Base-by-base conservation (phyloP, 352 stramenopile species). In the Peronosclerospora sorghi region DNA sequence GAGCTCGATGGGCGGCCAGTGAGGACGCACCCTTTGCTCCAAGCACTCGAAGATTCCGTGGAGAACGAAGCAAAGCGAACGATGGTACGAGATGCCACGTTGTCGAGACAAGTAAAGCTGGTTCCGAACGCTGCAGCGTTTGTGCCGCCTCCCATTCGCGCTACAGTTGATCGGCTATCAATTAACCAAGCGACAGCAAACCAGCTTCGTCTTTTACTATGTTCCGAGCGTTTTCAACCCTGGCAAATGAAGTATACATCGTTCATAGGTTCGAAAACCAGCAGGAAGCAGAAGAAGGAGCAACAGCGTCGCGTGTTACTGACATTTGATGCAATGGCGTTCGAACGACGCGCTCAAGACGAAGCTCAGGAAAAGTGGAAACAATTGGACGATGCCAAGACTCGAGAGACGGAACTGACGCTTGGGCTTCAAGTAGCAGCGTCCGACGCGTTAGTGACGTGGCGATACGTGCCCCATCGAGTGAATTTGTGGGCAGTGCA, bases 11-110 rank as follows among this genome's bases (percentile, higher is more conserved):
- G 47, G 2, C 66, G 71, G n/a, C 72, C 72, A 0, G 45, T 82
- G 4, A 85, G 83, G 56, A 71, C 46, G 1, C 75, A 87, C 34
- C 72, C 75, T 13, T 37, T 85, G 18, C 51, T 87, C 0, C 65
- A 83, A 35, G 72, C 72, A 6, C 51, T 87, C 24, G 62, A 82
- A 46, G 65, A 67, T n/a, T 85, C 73, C 37, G 72, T 85, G 5
- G 62, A 74, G 26, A 52, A 74, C 2, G 75, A 83, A 44, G 35
- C 62, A 4, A 61, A 48, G n/a, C 17, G 32, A 4, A 54, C 59
- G 8, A 37, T 65, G 13, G 48, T 62, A 20, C 30, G 55, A 41
- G 55, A 35, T 15, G 41, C 50, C 7, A 40, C 35, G 15, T 18
- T 56, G 12, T 48, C 50, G 4, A n/a, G 34, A 14, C 75, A 69